phyloP scores from a whole-genome alignment of 306 rosid species.

The Citrullus mucosospermus region DNA sequence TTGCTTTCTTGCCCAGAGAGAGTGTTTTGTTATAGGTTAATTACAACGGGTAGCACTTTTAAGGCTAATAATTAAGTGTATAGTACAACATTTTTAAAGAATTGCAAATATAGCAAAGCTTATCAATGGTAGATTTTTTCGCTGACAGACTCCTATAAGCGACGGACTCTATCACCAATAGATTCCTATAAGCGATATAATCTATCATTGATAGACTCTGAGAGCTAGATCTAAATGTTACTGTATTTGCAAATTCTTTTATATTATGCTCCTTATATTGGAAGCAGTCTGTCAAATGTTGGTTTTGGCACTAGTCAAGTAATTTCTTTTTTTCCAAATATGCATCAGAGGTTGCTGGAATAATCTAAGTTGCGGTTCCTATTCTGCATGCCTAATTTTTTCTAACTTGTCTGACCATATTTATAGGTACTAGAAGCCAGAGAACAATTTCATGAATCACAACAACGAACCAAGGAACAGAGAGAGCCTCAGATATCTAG shows the following conservation, averaged over 20 bases:
- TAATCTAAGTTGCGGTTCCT: neutral
- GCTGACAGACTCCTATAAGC: too few species aligned
- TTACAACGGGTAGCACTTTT: too few species aligned
- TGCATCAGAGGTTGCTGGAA: neutral
- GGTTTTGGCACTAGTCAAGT: neutral
- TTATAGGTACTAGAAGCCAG: slow-evolving; percentile 71
- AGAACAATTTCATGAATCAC: slow-evolving; percentile 45
- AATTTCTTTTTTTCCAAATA: neutral
- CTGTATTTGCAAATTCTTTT: too few species aligned
- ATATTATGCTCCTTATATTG: neutral
- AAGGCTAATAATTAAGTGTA: too few species aligned
- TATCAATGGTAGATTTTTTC: too few species aligned
- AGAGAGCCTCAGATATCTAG: slow-evolving; percentile 30
- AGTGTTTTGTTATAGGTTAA: neutral
- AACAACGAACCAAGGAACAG: slow-evolving; percentile 32
- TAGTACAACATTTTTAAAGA: too few species aligned
- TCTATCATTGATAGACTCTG: too few species aligned
- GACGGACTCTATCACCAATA: too few species aligned
- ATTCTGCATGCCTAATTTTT: neutral
- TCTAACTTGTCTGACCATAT: slow-evolving; percentile 1
- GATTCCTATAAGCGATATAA: too few species aligned
- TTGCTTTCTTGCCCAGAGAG: neutral
- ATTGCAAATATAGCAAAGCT: too few species aligned
- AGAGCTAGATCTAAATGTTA: too few species aligned
- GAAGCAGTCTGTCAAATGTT: neutral